These are phyloP conservation scores for Globisporangium nodosum DNA, from an alignment of 352 stramenopile species.

Conservation along the genomic window DNA sequence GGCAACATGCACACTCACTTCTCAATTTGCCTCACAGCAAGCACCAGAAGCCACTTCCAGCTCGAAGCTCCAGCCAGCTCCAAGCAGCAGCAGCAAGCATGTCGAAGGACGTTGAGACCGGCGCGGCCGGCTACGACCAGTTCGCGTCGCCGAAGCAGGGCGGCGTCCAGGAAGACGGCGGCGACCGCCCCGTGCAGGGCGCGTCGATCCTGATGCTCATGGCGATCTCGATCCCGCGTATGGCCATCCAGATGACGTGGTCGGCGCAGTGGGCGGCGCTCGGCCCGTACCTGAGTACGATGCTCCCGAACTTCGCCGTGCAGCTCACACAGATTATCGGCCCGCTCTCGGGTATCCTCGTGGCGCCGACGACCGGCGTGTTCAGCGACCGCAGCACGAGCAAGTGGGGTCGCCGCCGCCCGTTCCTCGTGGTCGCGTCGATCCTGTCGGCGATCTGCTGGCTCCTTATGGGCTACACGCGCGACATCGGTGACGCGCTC, in stretches of 20 bases:
- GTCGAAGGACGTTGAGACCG: too few species aligned
- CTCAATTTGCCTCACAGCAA: too few species aligned
- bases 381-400: slow-evolving; percentile 11
- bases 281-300: slow-evolving; percentile 60
- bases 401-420: slow-evolving; percentile 17
- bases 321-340: slow-evolving; percentile 25
- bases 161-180: too few species aligned
- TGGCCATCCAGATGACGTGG: slow-evolving; percentile 78
- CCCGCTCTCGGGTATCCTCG: background rate
- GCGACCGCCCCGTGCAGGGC: background rate
- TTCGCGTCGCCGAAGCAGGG: too few species aligned
- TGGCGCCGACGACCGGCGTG: slow-evolving; percentile 11
- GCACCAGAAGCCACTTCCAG: too few species aligned
- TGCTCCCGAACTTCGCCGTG: slow-evolving; percentile 55
- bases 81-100: too few species aligned
- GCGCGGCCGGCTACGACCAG: too few species aligned
- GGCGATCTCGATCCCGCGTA: slow-evolving; percentile 53
- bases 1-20: too few species aligned
- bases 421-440: slow-evolving; percentile 15
- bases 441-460: slow-evolving; percentile 19
- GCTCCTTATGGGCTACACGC: slow-evolving; percentile 19
- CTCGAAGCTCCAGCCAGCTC: too few species aligned
- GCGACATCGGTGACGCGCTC: slow-evolving; percentile 15
- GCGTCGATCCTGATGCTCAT: slow-evolving; percentile 56
- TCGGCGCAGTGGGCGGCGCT: slow-evolving; percentile 70